Percentiles rank a stretch among this genome's conserved stretches.
Evolutionary conservation across 73 alveolate species (phyloP).

Genomic region (Paramecium primaurelia): DNA sequence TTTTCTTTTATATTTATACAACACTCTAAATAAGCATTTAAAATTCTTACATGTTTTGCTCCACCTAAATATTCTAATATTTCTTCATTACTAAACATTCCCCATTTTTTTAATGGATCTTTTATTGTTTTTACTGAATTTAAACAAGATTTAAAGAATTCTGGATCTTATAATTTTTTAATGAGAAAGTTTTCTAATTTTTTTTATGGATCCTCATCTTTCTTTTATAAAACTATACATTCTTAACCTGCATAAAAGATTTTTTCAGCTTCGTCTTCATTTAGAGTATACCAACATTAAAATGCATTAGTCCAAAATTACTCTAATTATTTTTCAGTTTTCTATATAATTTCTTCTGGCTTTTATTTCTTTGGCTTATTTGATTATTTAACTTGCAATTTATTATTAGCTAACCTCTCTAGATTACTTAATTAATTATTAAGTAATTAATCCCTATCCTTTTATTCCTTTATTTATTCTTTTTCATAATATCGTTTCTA

Average conservation of each 20-base stretch:
- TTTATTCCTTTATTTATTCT: neutral
- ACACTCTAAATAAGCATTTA: neutral
- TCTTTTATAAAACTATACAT: neutral
- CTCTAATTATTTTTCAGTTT: conserved; percentile 44
- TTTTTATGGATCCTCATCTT: neutral
- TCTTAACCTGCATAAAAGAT: neutral
- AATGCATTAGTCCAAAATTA: conserved; percentile 18
- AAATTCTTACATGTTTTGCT: conserved; percentile 13
- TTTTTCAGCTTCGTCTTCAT: neutral
- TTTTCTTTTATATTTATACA: conserved; percentile 24
- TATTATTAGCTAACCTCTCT: neutral
- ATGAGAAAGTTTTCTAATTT: neutral
- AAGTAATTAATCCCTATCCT: neutral
- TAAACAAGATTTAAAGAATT: neutral
- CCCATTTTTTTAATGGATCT: conserved; percentile 37
- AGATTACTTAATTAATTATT: neutral
- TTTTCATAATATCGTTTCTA: neutral
- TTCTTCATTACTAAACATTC: conserved; percentile 27
- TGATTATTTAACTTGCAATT: neutral
- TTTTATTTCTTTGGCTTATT: neutral
- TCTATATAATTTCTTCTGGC: neutral
- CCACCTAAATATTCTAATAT: neutral
- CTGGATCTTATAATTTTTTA: neutral
- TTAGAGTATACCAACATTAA: neutral
- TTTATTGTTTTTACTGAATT: neutral